phyloP scores from a whole-genome alignment of 164 flowering plant genomes.

The Kingdonia uniflora region DNA sequence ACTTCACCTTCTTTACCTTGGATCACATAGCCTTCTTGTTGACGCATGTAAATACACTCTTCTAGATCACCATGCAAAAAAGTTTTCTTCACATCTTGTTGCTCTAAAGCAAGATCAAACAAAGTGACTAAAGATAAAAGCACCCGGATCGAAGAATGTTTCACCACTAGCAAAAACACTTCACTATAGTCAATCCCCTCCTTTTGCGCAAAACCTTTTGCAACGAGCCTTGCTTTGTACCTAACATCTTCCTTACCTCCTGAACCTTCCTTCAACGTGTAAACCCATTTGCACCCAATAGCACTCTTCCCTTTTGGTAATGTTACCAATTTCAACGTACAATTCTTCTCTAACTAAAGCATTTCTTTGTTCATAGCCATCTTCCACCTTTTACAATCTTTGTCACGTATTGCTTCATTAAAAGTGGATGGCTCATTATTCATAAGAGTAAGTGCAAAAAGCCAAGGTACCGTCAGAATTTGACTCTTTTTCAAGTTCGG shows the following conservation, averaged over 20 bases:
- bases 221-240: not conserved
- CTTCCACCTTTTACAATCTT: no score
- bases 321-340: not conserved
- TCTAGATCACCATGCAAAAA: not conserved
- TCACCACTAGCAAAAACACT: not conserved
- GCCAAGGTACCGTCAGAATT: no score
- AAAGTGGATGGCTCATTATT: no score
- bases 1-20: no score
- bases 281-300: not conserved
- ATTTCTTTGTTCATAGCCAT: slow-evolving; percentile 3
- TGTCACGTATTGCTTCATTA: no score
- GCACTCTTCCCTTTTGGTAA: not conserved
- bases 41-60: not conserved
- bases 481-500: no score
- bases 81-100: not conserved
- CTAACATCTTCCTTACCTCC: not conserved
- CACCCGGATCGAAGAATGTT: not conserved
- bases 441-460: no score
- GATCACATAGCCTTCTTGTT: not conserved
- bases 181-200: not conserved
- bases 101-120: not conserved
- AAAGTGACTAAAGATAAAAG: not conserved
- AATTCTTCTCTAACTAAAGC: not conserved
- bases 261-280: not conserved
- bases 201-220: not conserved